Conservation (phyloP, 805 yeast genomes). For the Candida chilensis region DNA sequence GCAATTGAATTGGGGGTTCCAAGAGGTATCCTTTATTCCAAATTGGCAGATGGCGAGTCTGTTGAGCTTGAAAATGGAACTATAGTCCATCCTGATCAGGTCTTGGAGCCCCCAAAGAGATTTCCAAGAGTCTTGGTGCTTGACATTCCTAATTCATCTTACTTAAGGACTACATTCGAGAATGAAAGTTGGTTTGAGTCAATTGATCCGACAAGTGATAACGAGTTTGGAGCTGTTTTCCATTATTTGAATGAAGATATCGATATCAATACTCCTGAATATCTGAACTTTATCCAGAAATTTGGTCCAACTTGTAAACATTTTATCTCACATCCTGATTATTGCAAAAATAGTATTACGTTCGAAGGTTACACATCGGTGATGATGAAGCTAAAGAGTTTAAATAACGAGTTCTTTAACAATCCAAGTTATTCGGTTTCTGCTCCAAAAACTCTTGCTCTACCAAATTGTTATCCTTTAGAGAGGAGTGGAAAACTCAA, state of each 20-base stretch:
- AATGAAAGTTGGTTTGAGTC: conserved; percentile 7
- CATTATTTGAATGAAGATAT: conserved; percentile 68
- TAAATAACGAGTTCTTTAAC: too few species aligned
- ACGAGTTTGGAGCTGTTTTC: conserved; percentile 47
- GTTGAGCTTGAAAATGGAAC: conserved; percentile 54
- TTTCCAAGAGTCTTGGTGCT: conserved; percentile 58
- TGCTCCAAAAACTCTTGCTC: too few species aligned
- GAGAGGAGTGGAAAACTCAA: conserved; percentile 14
- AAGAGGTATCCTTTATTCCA: conserved; percentile 48
- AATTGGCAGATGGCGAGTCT: conserved; percentile 49
- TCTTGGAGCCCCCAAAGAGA: conserved; percentile 49
- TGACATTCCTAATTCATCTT: conserved; percentile 57
- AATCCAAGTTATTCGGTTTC: too few species aligned
- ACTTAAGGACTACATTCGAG: conserved; percentile 21
- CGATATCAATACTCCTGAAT: conserved; percentile 28
- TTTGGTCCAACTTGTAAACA: conserved; percentile 50
- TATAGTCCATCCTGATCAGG: conserved; percentile 57
- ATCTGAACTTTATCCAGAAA: conserved; percentile 39
- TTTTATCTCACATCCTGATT: conserved; percentile 61
- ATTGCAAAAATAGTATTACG: conserved; percentile 53
- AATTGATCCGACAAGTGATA: conserved; percentile 13
- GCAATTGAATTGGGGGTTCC: conserved; percentile 68
- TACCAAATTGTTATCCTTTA: too few species aligned
- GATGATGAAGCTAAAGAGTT: too few species aligned
- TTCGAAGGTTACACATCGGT: too few species aligned